These are phyloP conservation scores for Acer negundo DNA, from an alignment of 345 rosid species.

Conservation along the genomic window DNA sequence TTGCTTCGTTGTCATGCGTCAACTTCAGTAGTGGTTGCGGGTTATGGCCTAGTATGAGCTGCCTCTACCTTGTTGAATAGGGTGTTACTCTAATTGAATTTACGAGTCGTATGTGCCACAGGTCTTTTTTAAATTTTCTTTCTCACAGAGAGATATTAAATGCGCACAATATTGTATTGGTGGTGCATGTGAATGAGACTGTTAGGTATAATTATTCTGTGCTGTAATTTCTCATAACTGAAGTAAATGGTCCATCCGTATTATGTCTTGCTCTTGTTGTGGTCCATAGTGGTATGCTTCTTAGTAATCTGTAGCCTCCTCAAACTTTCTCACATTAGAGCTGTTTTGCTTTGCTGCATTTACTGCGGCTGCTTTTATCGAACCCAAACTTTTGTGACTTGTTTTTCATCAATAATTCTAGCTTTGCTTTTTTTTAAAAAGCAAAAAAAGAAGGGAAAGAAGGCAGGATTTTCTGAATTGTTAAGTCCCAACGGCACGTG, in stretches of 20 bases:
- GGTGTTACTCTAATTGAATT: conserved; percentile 3
- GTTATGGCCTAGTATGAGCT: conserved; percentile 1
- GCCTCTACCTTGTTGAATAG: conserved; percentile 11
- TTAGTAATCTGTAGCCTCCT: not conserved
- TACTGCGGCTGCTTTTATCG: not conserved
- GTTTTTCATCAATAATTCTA: not conserved
- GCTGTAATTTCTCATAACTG: not conserved
- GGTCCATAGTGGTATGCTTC: conserved; percentile 13
- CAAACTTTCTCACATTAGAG: not conserved
- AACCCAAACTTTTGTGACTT: not conserved
- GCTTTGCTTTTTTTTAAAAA: not conserved
- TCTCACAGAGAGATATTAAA: not conserved
- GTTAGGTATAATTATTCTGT: not conserved
- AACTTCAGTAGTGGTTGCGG: not conserved
- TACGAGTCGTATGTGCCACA: conserved; percentile 3
- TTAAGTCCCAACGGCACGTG: not conserved
- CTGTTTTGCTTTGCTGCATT: not conserved
- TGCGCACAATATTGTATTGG: not conserved
- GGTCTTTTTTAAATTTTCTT: no score
- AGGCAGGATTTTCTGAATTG: not conserved
- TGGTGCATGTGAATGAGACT: conserved; percentile 24
- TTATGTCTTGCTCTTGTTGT: conserved; percentile 10
- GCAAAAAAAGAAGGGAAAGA: not conserved
- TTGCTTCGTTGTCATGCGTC: conserved; percentile 19
- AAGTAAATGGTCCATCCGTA: conserved; percentile 14